phyloP scores from a whole-genome alignment of 257 asterid genomes.

The Solanum pennellii region DNA sequence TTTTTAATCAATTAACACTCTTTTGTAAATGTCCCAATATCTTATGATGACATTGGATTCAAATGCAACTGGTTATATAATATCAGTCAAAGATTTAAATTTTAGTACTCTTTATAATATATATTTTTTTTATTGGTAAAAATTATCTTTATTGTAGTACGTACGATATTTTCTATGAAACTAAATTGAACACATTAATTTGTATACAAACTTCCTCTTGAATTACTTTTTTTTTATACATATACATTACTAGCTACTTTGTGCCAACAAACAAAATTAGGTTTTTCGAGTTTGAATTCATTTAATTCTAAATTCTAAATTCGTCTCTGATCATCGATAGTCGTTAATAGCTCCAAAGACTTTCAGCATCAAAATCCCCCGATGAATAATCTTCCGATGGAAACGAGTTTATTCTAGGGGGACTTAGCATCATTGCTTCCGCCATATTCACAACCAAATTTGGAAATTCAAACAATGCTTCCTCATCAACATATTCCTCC shows the following conservation, averaged over 20 bases:
- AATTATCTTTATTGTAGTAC: no score
- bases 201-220: background rate
- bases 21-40: no score
- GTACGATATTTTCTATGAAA: background rate
- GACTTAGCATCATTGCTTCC: conserved; percentile 4
- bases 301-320: background rate
- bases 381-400: background rate
- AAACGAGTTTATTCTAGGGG: background rate
- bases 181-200: background rate
- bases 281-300: background rate
- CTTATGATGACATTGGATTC: background rate
- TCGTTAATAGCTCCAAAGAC: background rate
- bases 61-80: background rate
- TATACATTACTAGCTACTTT: background rate
- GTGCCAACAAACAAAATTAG: background rate
- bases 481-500: background rate
- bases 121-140: no score
- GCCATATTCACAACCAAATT: conserved; percentile 1
- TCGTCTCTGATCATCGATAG: background rate
- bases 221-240: background rate
- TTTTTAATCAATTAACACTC: no score
- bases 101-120: background rate
- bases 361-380: background rate
- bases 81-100: no score
- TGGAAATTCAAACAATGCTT: background rate